Conservation (phyloP, 768 basidiomycete genomes). For the Galerina marginata region DNA sequence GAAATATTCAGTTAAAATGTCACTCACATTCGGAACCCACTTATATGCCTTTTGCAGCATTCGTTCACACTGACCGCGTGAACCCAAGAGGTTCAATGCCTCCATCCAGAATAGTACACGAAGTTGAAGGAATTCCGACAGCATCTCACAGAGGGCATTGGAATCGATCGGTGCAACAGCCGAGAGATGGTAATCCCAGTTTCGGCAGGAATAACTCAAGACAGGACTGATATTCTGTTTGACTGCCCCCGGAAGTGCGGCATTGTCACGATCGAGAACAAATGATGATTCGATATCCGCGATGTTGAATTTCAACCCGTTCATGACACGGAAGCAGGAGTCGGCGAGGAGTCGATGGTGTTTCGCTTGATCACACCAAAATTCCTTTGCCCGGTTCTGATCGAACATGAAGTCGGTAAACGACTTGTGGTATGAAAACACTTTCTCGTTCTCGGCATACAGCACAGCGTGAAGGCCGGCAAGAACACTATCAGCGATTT, state of each 20-base stretch:
- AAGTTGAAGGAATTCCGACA: background rate
- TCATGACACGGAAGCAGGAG: too few relatives aligned
- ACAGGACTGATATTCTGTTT: slow-evolving; percentile 15
- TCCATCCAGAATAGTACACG: slow-evolving; percentile 29
- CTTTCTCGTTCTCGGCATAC: background rate
- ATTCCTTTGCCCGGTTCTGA: background rate
- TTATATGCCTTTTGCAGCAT: slow-evolving; percentile 22
- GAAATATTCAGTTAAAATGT: background rate
- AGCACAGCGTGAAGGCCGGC: slow-evolving; percentile 15
- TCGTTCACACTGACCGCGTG: slow-evolving; percentile 11
- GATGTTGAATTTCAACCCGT: too few relatives aligned
- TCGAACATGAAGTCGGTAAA: slow-evolving; percentile 20
- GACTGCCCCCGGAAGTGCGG: background rate
- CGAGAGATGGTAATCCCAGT: slow-evolving; percentile 18
- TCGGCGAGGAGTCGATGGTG: too few relatives aligned
- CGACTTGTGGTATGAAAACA: slow-evolving; percentile 18
- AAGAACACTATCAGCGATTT: background rate
- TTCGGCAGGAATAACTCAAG: background rate
- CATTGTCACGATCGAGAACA: slow-evolving; percentile 6
- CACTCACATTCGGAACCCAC: slow-evolving; percentile 15
- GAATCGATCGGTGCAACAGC: background rate
- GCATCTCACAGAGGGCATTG: slow-evolving; percentile 13
- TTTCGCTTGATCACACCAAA: too few relatives aligned
- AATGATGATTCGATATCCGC: slow-evolving; percentile 20
- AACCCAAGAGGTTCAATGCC: slow-evolving; percentile 28